phyloP scores from a whole-genome alignment of 352 stramenopile species.

The Pythium aphanidermatum region DNA sequence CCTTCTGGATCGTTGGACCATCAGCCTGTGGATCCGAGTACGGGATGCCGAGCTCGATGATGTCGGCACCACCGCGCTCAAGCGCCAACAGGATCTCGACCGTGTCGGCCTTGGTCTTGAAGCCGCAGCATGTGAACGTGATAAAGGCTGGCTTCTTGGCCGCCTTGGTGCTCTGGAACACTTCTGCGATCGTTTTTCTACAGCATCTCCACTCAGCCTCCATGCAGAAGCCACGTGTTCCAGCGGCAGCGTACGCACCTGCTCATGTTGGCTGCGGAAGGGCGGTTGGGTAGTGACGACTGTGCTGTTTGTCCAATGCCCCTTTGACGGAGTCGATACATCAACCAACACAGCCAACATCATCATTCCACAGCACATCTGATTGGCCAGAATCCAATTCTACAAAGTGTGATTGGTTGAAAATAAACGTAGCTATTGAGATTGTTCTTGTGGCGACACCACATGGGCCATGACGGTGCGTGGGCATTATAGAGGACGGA shows the following conservation, averaged over 20 bases:
- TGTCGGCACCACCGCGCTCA: slow-evolving; percentile 92
- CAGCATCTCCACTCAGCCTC: background rate
- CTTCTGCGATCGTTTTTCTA: slow-evolving; percentile 59
- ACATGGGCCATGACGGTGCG: no score
- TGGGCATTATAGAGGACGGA: no score
- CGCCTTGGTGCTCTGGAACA: slow-evolving; percentile 65
- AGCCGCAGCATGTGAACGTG: slow-evolving; percentile 96
- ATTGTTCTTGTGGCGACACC: slow-evolving; percentile 22
- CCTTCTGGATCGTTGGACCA: slow-evolving; percentile 96
- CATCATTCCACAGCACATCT: slow-evolving; percentile 9
- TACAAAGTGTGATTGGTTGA: slow-evolving; percentile 11
- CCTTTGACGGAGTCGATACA: slow-evolving; percentile 13
- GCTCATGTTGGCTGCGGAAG: slow-evolving; percentile 20
- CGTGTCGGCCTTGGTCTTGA: slow-evolving; percentile 92
- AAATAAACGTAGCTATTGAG: slow-evolving; percentile 2
- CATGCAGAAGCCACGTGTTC: background rate
- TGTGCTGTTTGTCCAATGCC: slow-evolving; percentile 16
- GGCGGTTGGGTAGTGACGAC: slow-evolving; percentile 4
- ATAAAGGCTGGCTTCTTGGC: slow-evolving; percentile 90
- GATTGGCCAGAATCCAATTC: slow-evolving; percentile 16
- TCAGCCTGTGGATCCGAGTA: slow-evolving; percentile 99
- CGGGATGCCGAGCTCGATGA: slow-evolving; percentile 97
- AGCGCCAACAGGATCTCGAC: slow-evolving; percentile 95
- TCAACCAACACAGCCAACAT: slow-evolving; percentile 19
- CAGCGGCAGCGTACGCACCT: slow-evolving; percentile 8